Evolutionary conservation across 73 alveolate genomes (phyloP).

Genomic region (Paramecium octaurelia): DNA sequence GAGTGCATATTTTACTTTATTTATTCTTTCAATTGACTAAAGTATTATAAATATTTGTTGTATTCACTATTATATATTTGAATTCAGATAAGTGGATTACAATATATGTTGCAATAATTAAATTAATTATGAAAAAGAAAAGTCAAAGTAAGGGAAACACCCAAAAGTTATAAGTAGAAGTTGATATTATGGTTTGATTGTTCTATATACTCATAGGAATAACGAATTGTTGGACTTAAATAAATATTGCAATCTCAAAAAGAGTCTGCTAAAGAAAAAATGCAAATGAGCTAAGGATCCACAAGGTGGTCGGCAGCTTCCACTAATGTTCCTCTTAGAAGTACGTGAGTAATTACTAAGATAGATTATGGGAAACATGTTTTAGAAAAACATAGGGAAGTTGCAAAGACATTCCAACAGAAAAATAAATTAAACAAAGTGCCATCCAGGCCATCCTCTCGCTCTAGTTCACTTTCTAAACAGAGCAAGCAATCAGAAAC

Average conservation of each 20-base stretch:
- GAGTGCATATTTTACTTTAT: too few relatives aligned
- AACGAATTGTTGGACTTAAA: background rate
- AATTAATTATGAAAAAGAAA: background rate
- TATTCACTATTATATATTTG: background rate
- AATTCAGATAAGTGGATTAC: background rate
- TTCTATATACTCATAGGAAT: background rate
- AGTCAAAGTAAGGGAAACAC: background rate
- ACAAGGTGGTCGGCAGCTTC: conserved; percentile 49
- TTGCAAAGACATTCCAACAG: background rate
- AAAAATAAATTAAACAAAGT: background rate
- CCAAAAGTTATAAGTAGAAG: background rate
- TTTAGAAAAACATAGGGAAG: background rate
- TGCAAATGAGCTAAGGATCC: background rate
- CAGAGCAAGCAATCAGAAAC: background rate
- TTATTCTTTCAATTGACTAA: too few relatives aligned
- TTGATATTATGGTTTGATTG: background rate
- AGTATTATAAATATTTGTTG: too few relatives aligned
- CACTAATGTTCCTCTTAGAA: background rate
- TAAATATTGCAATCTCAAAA: background rate
- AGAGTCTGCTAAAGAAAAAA: background rate
- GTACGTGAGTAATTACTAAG: background rate
- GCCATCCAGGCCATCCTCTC: background rate
- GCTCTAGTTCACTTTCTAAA: background rate
- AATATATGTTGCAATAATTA: background rate
- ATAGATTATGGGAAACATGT: background rate